phyloP scores from a whole-genome alignment of 2,329 filamentous ascomycete genomes.

The Sarocladium oryzae region DNA sequence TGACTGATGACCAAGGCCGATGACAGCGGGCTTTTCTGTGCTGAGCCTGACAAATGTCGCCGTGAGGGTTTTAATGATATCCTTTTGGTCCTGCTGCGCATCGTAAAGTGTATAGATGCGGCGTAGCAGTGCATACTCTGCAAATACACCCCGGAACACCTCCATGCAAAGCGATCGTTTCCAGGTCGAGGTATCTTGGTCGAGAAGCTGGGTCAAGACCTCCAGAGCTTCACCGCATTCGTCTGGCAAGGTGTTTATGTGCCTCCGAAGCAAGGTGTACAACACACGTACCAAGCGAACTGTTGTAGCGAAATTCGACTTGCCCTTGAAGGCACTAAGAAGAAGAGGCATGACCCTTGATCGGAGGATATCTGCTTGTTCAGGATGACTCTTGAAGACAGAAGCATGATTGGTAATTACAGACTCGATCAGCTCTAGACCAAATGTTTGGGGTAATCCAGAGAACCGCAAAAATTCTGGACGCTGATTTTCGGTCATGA shows the following conservation, averaged over 20 bases:
- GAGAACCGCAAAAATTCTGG: slow-evolving; percentile 77
- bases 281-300: slow-evolving; percentile 78
- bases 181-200: slow-evolving; percentile 80
- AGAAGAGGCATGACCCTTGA: slow-evolving; percentile 76
- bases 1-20: slow-evolving; percentile 84
- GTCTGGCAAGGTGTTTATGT: slow-evolving; percentile 65
- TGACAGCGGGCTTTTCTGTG: slow-evolving; percentile 81
- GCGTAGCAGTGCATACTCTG: slow-evolving; percentile 70
- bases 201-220: slow-evolving; percentile 76
- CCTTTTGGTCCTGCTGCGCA: slow-evolving; percentile 60
- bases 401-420: slow-evolving; percentile 79
- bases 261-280: slow-evolving; percentile 71
- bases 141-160: slow-evolving; percentile 78
- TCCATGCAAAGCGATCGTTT: slow-evolving; percentile 89
- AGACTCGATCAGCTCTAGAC: slow-evolving; percentile 86
- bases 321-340: slow-evolving; percentile 70
- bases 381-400: slow-evolving; percentile 70
- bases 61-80: slow-evolving; percentile 74
- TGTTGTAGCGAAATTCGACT: slow-evolving; percentile 72
- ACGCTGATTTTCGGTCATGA: slow-evolving; percentile 77
- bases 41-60: slow-evolving; percentile 87
- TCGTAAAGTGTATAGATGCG: slow-evolving; percentile 80
- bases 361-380: slow-evolving; percentile 74
- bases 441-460: slow-evolving; percentile 72
- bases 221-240: slow-evolving; percentile 81